Evolutionary conservation across 2,329 filamentous ascomycete genomes (phyloP).

Genomic region (Phaeosphaeriaceae sp.): DNA sequence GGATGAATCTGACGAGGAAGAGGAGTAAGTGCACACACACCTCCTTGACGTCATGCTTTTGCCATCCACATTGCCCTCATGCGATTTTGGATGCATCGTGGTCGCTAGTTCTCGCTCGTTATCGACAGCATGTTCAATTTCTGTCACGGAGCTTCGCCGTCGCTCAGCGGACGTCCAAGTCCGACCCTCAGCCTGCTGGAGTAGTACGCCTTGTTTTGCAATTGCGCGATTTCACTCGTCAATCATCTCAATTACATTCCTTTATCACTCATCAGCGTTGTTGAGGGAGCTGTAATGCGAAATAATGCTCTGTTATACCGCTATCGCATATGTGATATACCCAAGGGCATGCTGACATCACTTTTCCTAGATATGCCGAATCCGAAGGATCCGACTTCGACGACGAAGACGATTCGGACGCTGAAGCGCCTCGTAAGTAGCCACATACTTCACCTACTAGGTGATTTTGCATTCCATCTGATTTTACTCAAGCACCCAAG

Average conservation of each 20-base stretch:
- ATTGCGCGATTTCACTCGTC: slow-evolving; percentile 4
- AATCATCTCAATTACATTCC: slow-evolving; percentile 3
- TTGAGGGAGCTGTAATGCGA: too few relatives aligned
- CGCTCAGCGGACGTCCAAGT: slow-evolving; percentile 14
- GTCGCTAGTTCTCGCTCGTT: slow-evolving; percentile 24
- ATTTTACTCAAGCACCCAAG: slow-evolving; percentile 36
- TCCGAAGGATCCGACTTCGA: slow-evolving; percentile 47
- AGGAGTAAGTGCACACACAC: slow-evolving; percentile 47
- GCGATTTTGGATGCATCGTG: slow-evolving; percentile 22
- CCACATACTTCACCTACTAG: too few relatives aligned
- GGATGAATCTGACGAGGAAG: slow-evolving; percentile 53
- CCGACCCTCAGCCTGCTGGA: slow-evolving; percentile 22
- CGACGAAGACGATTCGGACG: slow-evolving; percentile 44
- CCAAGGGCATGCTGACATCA: slow-evolving; percentile 20
- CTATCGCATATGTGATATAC: too few relatives aligned
- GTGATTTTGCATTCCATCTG: not conserved
- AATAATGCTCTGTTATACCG: too few relatives aligned
- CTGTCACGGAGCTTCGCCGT: slow-evolving; percentile 18
- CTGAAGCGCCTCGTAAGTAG: slow-evolving; percentile 44
- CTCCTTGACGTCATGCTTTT: slow-evolving; percentile 48
- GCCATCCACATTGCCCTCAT: slow-evolving; percentile 24
- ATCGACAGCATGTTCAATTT: slow-evolving; percentile 16
- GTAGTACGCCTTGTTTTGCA: not conserved
- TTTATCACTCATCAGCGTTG: too few relatives aligned
- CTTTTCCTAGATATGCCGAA: slow-evolving; percentile 41